These are phyloP conservation scores for Rhytidhysteron rufulum DNA, from an alignment of 2,329 filamentous ascomycete species.

Conservation along the genomic window DNA sequence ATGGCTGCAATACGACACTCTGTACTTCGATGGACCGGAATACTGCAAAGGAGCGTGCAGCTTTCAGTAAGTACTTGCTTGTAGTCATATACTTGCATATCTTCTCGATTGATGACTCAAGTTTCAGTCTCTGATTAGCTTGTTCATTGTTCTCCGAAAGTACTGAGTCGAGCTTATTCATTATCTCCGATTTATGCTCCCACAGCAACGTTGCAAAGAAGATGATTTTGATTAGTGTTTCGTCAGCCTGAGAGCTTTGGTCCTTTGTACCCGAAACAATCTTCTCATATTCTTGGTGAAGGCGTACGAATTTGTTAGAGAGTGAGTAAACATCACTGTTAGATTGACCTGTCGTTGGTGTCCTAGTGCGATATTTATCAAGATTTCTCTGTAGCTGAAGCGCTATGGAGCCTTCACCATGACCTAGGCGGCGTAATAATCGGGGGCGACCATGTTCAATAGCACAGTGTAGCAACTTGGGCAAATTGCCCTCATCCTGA, in stretches of 20 bases:
- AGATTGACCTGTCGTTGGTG: too few species aligned
- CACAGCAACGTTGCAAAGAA: too few species aligned
- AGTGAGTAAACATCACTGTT: too few species aligned
- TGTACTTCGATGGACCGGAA: constrained; percentile 6
- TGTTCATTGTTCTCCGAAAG: too few species aligned
- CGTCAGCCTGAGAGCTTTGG: too few species aligned
- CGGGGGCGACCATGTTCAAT: constrained; percentile 3
- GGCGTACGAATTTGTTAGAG: too few species aligned
- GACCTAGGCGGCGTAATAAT: constrained; percentile 3
- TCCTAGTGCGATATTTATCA: not conserved
- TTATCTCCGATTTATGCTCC: too few species aligned
- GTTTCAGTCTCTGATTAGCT: too few species aligned
- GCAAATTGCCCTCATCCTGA: not conserved
- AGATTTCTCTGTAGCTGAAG: constrained; percentile 3
- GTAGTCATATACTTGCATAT: constrained; percentile 7
- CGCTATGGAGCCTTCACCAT: constrained; percentile 5
- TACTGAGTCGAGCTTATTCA: too few species aligned
- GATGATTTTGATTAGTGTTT: too few species aligned
- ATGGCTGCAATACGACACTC: not conserved
- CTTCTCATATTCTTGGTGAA: too few species aligned
- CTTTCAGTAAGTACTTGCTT: constrained; percentile 2
- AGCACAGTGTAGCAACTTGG: not conserved
- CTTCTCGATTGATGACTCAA: constrained; percentile 2
- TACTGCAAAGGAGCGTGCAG: constrained; percentile 3
- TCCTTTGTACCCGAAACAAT: too few species aligned